Conservation (phyloP, 2,329 filamentous ascomycete species). For the Colletotrichum truncatum region DNA sequence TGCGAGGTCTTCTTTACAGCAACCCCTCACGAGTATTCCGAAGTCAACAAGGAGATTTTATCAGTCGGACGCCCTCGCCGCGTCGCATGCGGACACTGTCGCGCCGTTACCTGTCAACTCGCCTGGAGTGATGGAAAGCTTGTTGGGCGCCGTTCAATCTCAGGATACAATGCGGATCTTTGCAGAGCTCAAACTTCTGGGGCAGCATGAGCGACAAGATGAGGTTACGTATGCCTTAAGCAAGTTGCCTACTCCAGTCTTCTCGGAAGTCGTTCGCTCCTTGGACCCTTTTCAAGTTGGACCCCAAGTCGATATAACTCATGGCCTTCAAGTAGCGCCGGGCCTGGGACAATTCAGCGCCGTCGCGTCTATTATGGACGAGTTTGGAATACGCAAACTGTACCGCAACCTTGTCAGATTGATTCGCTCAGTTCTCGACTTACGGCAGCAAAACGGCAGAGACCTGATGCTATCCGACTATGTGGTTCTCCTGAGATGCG, state of each 20-base stretch:
- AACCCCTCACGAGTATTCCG: not conserved
- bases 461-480: conserved; percentile 51
- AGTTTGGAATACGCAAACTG: conserved; percentile 54
- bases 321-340: conserved; percentile 47
- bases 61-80: not conserved
- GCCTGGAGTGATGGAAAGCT: not conserved
- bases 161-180: conserved; percentile 35
- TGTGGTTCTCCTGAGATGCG: conserved; percentile 53
- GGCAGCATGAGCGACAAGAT: conserved; percentile 5
- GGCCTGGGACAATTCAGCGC: conserved; percentile 52
- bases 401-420: conserved; percentile 48
- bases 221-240: conserved; percentile 9
- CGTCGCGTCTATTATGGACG: conserved; percentile 47
- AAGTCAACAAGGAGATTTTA: not conserved
- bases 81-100: not conserved
- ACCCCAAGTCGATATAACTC: conserved; percentile 56
- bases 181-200: conserved; percentile 40
- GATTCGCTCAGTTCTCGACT: conserved; percentile 43
- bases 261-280: conserved; percentile 70
- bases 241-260: conserved; percentile 60
- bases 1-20: not conserved
- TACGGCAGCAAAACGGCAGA: conserved; percentile 39
- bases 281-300: conserved; percentile 67
- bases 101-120: not conserved
- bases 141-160: conserved; percentile 44